Conservation (phyloP, 306 rosid species). For the Acacia melanoxylon region DNA sequence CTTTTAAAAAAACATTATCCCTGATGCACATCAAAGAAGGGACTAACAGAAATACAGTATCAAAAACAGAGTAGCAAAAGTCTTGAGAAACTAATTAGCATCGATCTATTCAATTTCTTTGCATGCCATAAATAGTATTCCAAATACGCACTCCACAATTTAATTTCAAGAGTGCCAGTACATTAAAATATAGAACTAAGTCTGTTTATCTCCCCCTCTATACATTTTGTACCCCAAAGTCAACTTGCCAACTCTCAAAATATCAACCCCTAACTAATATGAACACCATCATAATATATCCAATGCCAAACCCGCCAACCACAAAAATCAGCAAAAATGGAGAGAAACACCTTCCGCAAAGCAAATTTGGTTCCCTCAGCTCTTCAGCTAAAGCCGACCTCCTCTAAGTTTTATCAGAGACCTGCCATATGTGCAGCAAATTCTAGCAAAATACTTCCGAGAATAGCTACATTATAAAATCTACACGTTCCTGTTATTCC, state of each 20-base stretch:
- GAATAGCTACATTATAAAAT: conserved; percentile 48
- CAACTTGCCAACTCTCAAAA: conserved; percentile 36
- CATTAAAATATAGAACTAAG: conserved; percentile 35
- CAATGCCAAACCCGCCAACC: conserved; percentile 35
- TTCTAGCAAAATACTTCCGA: conserved; percentile 40
- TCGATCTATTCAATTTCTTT: background rate
- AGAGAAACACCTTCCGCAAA: conserved; percentile 26
- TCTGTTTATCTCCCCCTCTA: conserved; percentile 34
- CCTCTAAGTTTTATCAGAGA: conserved; percentile 24
- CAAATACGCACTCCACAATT: conserved; percentile 23
- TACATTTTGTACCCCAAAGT: conserved; percentile 52
- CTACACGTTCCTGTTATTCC: conserved; percentile 40
- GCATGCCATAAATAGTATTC: background rate
- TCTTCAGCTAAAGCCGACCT: conserved; percentile 41
- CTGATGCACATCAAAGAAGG: background rate
- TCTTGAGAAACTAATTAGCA: background rate
- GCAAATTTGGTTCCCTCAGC: conserved; percentile 29
- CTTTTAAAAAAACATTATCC: background rate
- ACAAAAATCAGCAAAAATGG: conserved; percentile 40
- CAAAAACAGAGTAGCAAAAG: background rate
- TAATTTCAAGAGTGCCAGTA: conserved; percentile 35
- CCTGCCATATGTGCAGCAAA: conserved; percentile 42
- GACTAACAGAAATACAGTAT: background rate
- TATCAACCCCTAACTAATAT: conserved; percentile 40
- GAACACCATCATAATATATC: conserved; percentile 45